Base-by-base conservation (phyloP, 306 rosid species). In the Vigna unguiculata region DNA sequence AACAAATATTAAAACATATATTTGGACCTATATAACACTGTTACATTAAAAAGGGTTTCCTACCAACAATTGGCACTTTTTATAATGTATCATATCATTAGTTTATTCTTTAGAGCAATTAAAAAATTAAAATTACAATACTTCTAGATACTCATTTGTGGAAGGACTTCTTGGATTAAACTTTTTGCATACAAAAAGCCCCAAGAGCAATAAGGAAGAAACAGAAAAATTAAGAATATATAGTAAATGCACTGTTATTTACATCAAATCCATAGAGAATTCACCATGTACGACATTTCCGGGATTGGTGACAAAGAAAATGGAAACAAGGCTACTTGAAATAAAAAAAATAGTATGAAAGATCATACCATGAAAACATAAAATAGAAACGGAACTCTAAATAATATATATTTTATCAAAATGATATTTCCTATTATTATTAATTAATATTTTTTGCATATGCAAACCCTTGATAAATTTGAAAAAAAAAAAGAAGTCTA, bases 121-220 rank as follows among this genome's bases (percentile, higher is more conserved):
- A n/a, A n/a, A n/a, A n/a, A n/a, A 1, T 2, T 0, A 4, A 30
- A 2, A 30, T 30, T 30, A 30, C 61, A 15, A 65, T 24, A n/a
- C 20, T 34, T 28, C 6, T 14, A n/a, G 49, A 62, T 36, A 2
- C n/a, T 61, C 20, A 5, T 32, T 57, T 43, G n/a, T 40, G 64
- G 9, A 64, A 24, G 65, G 32, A 52, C 40, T 63, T 63, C n/a
- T n/a, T n/a, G n/a, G n/a, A 34, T 21, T 30, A 38, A 51, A 22
- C 53, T 45, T 53, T 24, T 0, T 53, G 64, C 28, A 76, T 89
- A 89, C 91, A 87, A 85, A 15, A 87, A 79, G 38, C 78, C 48
- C 71, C 53, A 40, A 22, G 69, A 45, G 55, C 77, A 71, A 32
- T 43, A 17, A 69, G 16, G 20, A 70, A 53, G 45, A 63, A 49